Evolutionary conservation across 108 stramenopile species (phyloP).

Genomic region (Fragilariopsis cylindrus): DNA sequence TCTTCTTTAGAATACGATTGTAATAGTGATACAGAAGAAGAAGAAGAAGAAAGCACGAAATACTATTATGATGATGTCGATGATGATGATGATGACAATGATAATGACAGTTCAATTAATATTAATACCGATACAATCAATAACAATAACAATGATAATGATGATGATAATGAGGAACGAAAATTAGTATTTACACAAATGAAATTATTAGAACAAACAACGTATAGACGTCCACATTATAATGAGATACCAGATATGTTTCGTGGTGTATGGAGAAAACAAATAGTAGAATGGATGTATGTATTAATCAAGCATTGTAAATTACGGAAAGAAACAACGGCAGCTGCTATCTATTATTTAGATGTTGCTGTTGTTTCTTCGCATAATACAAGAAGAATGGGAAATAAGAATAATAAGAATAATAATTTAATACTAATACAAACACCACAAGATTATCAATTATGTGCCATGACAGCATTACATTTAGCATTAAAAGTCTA

Average conservation of each 20-base stretch:
- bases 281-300: conserved; percentile 38
- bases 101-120: no score
- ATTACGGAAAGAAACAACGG: conserved; percentile 20
- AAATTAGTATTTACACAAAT: conserved; percentile 6
- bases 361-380: conserved; percentile 13
- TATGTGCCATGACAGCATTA: conserved; percentile 27
- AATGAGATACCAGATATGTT: conserved; percentile 13
- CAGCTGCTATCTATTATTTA: conserved; percentile 24
- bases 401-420: neutral
- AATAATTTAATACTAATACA: neutral
- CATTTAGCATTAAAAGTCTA: conserved; percentile 30
- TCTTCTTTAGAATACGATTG: no score
- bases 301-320: conserved; percentile 31
- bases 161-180: neutral
- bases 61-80: neutral
- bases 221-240: conserved; percentile 16
- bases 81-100: neutral
- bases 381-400: neutral
- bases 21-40: no score
- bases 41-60: no score
- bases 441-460: conserved; percentile 26
- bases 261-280: conserved; percentile 30
- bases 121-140: no score
- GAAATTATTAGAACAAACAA: conserved; percentile 14
- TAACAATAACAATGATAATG: no score